Percentiles rank a stretch among this genome's conserved stretches.
phyloP scores from a whole-genome alignment of 2,329 filamentous ascomycete genomes.

The Huntiella omanensis region DNA sequence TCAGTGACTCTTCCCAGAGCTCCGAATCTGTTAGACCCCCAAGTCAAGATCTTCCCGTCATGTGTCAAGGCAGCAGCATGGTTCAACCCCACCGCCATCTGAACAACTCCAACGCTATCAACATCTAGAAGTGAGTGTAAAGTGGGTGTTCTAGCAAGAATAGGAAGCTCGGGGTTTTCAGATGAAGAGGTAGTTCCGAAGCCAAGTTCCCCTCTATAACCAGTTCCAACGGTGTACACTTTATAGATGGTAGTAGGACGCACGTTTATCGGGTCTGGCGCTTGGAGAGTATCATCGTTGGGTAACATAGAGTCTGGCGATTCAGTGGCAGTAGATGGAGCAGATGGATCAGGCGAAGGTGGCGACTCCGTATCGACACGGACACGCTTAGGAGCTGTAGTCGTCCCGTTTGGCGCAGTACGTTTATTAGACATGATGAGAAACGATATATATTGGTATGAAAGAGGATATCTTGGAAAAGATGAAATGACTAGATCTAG shows the following conservation, averaged over 20 bases:
- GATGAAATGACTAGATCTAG: too few relatives aligned
- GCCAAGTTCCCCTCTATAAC: slow-evolving; percentile 44
- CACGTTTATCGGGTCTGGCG: not conserved
- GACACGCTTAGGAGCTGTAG: too few relatives aligned
- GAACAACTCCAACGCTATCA: slow-evolving; percentile 36
- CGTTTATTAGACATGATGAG: too few relatives aligned
- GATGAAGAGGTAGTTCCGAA: slow-evolving; percentile 33
- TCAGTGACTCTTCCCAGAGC: slow-evolving; percentile 38
- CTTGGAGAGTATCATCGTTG: too few relatives aligned
- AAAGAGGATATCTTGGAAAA: too few relatives aligned
- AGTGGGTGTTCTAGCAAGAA: slow-evolving; percentile 15
- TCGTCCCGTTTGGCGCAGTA: too few relatives aligned
- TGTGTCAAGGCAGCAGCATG: slow-evolving; percentile 42
- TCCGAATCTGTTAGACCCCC: slow-evolving; percentile 49
- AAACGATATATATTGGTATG: too few relatives aligned
- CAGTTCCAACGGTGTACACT: slow-evolving; percentile 44
- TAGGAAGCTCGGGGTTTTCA: slow-evolving; percentile 13
- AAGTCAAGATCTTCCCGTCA: slow-evolving; percentile 43
- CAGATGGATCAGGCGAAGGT: too few relatives aligned
- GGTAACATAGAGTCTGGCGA: too few relatives aligned
- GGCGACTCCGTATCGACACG: too few relatives aligned
- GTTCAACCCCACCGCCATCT: slow-evolving; percentile 44
- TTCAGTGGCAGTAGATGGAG: too few relatives aligned
- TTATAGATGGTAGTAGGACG: slow-evolving; percentile 31
- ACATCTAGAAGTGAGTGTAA: slow-evolving; percentile 37